Evolutionary conservation across 257 asterid species (phyloP).

Genomic region (Forsythia viridissima): DNA sequence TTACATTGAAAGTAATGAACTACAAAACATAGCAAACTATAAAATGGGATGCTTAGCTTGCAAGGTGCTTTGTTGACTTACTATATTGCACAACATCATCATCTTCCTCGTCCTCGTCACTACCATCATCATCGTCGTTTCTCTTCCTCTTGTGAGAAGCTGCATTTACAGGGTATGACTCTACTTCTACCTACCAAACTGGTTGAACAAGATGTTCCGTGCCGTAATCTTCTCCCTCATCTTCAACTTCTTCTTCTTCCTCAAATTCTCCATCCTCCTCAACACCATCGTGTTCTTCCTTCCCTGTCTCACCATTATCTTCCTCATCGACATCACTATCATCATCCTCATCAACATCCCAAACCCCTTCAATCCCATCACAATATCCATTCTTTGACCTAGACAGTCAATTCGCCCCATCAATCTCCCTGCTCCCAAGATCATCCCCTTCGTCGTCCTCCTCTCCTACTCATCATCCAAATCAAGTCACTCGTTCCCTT

Average conservation of each 20-base stretch:
- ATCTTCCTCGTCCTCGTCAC: constrained; percentile 23
- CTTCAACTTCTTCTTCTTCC: constrained; percentile 35
- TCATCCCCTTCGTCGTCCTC: constrained; percentile 69
- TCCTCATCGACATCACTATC: constrained; percentile 90
- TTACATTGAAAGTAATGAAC: too few species aligned
- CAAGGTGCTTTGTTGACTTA: constrained; percentile 42
- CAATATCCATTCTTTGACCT: constrained; percentile 57
- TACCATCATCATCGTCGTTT: not conserved
- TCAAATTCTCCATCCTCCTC: constrained; percentile 70
- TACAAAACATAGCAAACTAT: too few species aligned
- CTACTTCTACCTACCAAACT: constrained; percentile 58
- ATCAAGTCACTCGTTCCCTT: constrained; percentile 91
- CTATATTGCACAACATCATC: constrained; percentile 13
- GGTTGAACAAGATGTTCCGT: constrained; percentile 79
- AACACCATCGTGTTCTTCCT: constrained; percentile 59
- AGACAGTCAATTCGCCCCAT: constrained; percentile 59
- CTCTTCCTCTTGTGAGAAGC: constrained; percentile 68
- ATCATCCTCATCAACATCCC: constrained; percentile 90
- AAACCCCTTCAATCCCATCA: constrained; percentile 69
- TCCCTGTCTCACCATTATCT: constrained; percentile 90
- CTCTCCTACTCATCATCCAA: constrained; percentile 85
- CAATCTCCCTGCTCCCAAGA: constrained; percentile 91
- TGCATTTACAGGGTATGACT: constrained; percentile 41
- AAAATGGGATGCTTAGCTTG: too few species aligned
- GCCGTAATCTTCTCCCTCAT: constrained; percentile 84